Base-by-base conservation (phyloP, 1,139 yeast genomes). In the Schwanniomyces etchellsii region DNA sequence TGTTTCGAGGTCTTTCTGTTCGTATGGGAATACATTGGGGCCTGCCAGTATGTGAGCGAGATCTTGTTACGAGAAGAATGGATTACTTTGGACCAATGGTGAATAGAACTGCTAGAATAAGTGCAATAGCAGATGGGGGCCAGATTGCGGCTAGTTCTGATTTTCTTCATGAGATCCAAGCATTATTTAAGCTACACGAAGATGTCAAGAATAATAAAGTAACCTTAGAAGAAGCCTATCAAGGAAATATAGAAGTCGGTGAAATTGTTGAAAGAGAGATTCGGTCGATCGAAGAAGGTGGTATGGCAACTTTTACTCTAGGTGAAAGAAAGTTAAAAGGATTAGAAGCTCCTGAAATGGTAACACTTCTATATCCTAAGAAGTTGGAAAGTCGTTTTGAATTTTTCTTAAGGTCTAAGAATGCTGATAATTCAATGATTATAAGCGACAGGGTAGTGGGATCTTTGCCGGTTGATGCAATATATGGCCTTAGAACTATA, bases 21-120 rank as follows among this genome's bases (percentile, higher is more conserved):
- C 75, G 99, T 48, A 91, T 91, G 97, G 98, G 98, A 38, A 75
- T 86, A 29, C 97, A 91, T 55, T 91, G 97, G 95, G 99, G 99
- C 35, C 70, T 83, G 1, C 98, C 99, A 0, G 96, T 91, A 28
- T 86, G 95, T 47, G 99, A 93, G 52, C 76, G 84, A 4, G 98
- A 91, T 63, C 82, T 91, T 34, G 88, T 89, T 34, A 91, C 98
- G 0, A 76, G 89, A 41, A 78, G 99, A 63, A 91, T 93, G 98
- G 99, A 91, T 57, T 91, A 91, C 55, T 83, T 91, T 47, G 99
- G 99, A 0, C 98, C 99, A 1, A 89, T 91, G 91, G 99, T 91
- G 16, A 91, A 91, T 51, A 72, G 96, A 35, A 86, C 99, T 0
- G 82, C 97, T 1, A 72, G 99, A 48, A 89, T 91, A 26, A 81